Base-by-base conservation (phyloP, 202 grass and related monocot species). In the Eragrostis tef region DNA sequence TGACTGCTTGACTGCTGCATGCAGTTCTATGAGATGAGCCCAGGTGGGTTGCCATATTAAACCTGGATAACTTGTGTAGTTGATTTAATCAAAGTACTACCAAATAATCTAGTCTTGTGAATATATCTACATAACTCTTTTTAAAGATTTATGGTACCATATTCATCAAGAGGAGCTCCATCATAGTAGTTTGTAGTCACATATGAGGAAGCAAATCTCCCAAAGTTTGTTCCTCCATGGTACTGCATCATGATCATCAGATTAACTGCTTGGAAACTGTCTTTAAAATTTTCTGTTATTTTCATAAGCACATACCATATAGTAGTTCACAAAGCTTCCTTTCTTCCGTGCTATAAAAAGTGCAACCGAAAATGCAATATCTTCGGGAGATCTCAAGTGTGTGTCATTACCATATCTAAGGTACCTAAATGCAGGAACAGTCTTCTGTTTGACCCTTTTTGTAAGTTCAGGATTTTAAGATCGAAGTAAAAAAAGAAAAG, bases 171-270 rank as follows among this genome's bases (percentile, higher is more conserved):
- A 57, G 95, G 95, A 80, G 92, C 92, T 82, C 84, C 79, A 88
- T 98, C 92, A 21, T 98, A 93, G 74, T 98, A 94, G 74, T 71
- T 95, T 42, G 92, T 91, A 56, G 88, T 88, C 24, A 90, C 86
- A 77, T 87, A 98, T 77, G 95, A 87, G 84, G 92, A 88, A 64
- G 92, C 84, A 78, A 82, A 91, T 50, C 88, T 91, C 27, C 90
- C 95, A 62, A 94, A 94, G 81, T 98, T 98, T 45, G 95, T 98
- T 66, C 95, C 95, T 42, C 95, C 95, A 69, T 98, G 92, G 62
- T 91, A 98, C 95, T 98, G 67, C 70, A 81, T 86, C 71, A 78
- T 77, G 57, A 60, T 65, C 20, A 64, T 39, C 34, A 39, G 34
- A 39, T 39, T 5, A 39, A 39, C 3, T 39, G 34, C 34, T 39